phyloP scores from a whole-genome alignment of 1,284 basidiomycete genomes.

The Sphagnurus paluster region DNA sequence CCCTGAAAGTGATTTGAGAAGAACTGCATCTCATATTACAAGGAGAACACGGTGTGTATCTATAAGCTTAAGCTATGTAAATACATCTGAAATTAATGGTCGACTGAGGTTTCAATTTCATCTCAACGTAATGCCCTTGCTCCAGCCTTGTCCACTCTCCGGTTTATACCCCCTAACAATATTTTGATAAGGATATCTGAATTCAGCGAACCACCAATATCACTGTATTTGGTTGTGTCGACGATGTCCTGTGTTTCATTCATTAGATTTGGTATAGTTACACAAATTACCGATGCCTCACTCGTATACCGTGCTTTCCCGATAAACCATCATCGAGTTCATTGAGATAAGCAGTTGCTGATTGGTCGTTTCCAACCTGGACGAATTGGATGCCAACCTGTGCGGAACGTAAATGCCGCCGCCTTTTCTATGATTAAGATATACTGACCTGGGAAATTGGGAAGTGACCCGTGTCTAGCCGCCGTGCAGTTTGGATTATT shows the following conservation, averaged over 20 bases:
- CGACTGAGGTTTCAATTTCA: no score
- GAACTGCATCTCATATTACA: no score
- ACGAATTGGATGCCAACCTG: conserved; percentile 63
- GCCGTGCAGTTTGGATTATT: conserved; percentile 47
- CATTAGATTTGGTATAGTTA: not conserved
- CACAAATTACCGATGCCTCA: conserved; percentile 1
- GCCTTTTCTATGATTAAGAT: not conserved
- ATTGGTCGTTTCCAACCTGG: conserved; percentile 49
- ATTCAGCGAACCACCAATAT: conserved; percentile 31
- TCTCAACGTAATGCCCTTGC: not conserved
- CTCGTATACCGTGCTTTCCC: conserved; percentile 20
- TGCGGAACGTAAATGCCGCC: not conserved
- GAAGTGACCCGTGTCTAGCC: conserved; percentile 47
- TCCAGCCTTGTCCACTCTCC: conserved; percentile 41
- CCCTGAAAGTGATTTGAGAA: no score
- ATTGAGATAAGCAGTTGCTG: conserved; percentile 45
- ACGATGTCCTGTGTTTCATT: conserved; percentile 51
- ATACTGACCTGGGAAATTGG: conserved; percentile 51
- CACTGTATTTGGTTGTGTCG: conserved; percentile 53
- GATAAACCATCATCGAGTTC: conserved; percentile 50
- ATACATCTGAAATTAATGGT: no score
- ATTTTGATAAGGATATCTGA: conserved; percentile 46
- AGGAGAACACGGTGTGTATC: no score
- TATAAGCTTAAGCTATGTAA: no score
- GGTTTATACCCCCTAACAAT: conserved; percentile 58